phyloP scores from a whole-genome alignment of 345 rosid species.

The Turnera subulata region DNA sequence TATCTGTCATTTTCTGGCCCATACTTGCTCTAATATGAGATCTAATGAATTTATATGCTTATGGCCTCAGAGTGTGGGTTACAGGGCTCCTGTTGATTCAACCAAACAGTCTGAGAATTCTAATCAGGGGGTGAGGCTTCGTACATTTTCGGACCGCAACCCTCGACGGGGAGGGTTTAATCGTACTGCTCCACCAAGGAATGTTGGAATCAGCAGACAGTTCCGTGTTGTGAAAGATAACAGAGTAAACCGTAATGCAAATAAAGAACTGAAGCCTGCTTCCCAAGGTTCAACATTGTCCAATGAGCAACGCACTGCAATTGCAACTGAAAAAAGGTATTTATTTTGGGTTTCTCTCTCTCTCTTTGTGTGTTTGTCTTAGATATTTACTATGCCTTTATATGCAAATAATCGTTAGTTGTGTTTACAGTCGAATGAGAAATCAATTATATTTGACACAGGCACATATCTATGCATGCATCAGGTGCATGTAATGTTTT shows the following conservation, averaged over 20 bases:
- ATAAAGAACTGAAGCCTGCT: slow-evolving; percentile 44
- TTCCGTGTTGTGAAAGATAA: slow-evolving; percentile 72
- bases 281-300: slow-evolving; percentile 27
- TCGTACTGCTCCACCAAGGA: slow-evolving; percentile 36
- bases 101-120: slow-evolving; percentile 37
- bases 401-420: too few relatives aligned
- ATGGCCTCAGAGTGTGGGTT: slow-evolving; percentile 39
- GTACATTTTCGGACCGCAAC: slow-evolving; percentile 34
- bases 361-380: not conserved
- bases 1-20: not conserved
- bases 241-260: slow-evolving; percentile 44
- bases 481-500: too few relatives aligned
- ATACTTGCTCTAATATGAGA: slow-evolving; percentile 15
- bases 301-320: slow-evolving; percentile 24
- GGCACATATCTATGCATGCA: too few relatives aligned
- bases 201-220: slow-evolving; percentile 42
- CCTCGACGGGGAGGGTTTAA: slow-evolving; percentile 44
- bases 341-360: slow-evolving; percentile 4
- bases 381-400: too few relatives aligned
- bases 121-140: slow-evolving; percentile 26
- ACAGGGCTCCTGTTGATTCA: slow-evolving; percentile 36
- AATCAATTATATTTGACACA: too few relatives aligned
- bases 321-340: slow-evolving; percentile 49
- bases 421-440: too few relatives aligned
- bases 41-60: slow-evolving; percentile 18